Evolutionary conservation across 2,329 filamentous ascomycete species (phyloP).

Genomic region (Trichophyton equinum): DNA sequence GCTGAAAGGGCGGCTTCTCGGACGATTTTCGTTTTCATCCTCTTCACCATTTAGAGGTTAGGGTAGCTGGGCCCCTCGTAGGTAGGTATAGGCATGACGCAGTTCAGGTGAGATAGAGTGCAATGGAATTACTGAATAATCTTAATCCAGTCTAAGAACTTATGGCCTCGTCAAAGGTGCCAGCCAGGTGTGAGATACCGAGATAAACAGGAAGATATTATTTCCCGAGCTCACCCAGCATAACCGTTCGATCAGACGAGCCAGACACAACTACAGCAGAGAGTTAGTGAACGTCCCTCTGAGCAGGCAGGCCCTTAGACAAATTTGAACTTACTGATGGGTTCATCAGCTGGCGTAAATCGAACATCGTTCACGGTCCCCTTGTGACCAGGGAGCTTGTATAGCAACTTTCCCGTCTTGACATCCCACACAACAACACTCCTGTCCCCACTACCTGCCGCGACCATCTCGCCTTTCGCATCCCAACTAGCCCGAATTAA

Average conservation of each 20-base stretch:
- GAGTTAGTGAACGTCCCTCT: not conserved
- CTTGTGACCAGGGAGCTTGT: conserved; percentile 91
- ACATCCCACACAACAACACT: conserved; percentile 86
- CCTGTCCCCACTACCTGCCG: conserved; percentile 77
- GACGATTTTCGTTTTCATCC: no score
- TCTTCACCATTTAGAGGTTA: no score
- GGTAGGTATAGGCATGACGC: no score
- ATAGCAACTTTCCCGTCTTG: conserved; percentile 76
- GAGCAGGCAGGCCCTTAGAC: conserved; percentile 14
- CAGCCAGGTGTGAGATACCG: not conserved
- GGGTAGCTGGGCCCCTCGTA: no score
- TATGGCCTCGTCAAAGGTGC: not conserved
- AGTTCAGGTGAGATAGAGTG: no score
- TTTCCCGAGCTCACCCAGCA: conserved; percentile 68
- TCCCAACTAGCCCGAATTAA: conserved; percentile 86
- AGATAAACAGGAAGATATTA: conserved; percentile 26
- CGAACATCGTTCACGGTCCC: conserved; percentile 91
- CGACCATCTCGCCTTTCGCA: conserved; percentile 69
- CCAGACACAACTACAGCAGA: conserved; percentile 59
- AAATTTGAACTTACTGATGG: conserved; percentile 57
- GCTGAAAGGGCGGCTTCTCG: no score
- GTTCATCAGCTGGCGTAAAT: conserved; percentile 72
- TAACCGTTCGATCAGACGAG: conserved; percentile 75
- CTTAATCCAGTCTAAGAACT: not conserved
- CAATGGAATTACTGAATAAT: not conserved